Percentiles rank a stretch among this genome's conserved stretches.
phyloP scores from a whole-genome alignment of 2,329 filamentous ascomycete species.

The Colletotrichum tropicale region DNA sequence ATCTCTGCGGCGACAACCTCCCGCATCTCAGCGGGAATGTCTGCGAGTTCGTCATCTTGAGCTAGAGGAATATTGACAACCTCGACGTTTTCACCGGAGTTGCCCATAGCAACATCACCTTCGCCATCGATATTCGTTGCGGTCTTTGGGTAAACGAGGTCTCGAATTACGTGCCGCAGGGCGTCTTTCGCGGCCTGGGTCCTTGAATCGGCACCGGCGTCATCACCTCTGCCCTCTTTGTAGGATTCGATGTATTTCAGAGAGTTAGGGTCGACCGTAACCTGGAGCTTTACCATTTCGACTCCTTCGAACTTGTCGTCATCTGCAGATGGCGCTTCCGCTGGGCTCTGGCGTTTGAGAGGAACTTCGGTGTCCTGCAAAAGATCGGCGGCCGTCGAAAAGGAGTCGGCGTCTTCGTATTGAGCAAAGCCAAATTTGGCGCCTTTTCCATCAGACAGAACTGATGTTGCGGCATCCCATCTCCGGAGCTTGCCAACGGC shows the following conservation, averaged over 20 bases:
- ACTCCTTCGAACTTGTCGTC: constrained; percentile 57
- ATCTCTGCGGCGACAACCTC: constrained; percentile 95
- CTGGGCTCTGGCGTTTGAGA: constrained; percentile 71
- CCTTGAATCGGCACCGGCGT: constrained; percentile 67
- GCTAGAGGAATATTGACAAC: constrained; percentile 88
- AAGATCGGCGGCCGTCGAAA: constrained; percentile 84
- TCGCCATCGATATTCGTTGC: constrained; percentile 59
- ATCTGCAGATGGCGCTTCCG: constrained; percentile 38
- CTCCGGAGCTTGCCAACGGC: constrained; percentile 80
- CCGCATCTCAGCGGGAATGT: constrained; percentile 95
- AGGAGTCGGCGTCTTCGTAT: constrained; percentile 88
- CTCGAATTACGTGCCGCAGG: constrained; percentile 70
- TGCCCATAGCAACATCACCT: constrained; percentile 74
- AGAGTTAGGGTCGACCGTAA: constrained; percentile 83
- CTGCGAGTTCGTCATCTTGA: constrained; percentile 90
- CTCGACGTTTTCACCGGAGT: constrained; percentile 74
- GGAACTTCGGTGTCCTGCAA: constrained; percentile 84
- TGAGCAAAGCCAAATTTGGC: constrained; percentile 94
- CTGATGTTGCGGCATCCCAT: constrained; percentile 77
- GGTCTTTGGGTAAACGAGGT: constrained; percentile 72
- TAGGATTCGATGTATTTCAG: constrained; percentile 86
- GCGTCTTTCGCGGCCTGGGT: constrained; percentile 72
- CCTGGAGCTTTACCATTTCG: constrained; percentile 73
- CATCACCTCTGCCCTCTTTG: constrained; percentile 69
- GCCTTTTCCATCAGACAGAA: constrained; percentile 72